Evolutionary conservation across 495 filamentous ascomycete genomes (phyloP), one percentile per base, ranked within the genome.

Genomic region (Clavariopsis aquatica): DNA sequence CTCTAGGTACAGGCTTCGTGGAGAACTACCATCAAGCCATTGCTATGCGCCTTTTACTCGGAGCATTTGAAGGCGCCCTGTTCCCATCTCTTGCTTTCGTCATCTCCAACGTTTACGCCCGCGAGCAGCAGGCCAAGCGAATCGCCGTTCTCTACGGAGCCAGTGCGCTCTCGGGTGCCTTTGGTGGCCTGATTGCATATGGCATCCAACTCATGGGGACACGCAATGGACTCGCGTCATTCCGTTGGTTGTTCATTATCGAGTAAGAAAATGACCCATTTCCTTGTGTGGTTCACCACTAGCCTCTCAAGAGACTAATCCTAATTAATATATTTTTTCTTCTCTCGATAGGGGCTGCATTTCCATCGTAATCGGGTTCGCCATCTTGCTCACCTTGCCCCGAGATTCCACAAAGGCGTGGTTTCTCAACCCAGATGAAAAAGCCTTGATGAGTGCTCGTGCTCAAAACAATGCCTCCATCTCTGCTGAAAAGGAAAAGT

Each of bases 181-280:
- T 70, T 54, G 67, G 67, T 19, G 67, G 67, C n/a, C 53, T 70
- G n/a, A 34, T 70, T 31, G 67, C 66, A 1, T 69, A 54, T 52
- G 64, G n/a, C 24, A 43, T 70, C 3, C 63, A 62, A 52, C 54
- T 20, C 23, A 67, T 69, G 61, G 62, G 58, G 12, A 43, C 41
- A 13, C 51, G 45, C 23, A 15, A 27, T 46, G 66, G 64, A 9
- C 49, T 69, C 26, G 54, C 54, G 6, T 46, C 56, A 23, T 69
- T 62, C 63, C 12, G 68, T 19, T 71, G 66, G 70, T 49, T 66
- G 13, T 68, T 68, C 51, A 61, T 68, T 49, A 51, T 70, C 24
- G 69, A 72, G 15, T 34, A 34, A 34, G n/a, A n/a, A n/a, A n/a
- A n/a, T n/a, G n/a, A n/a, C n/a, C n/a, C n/a, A n/a, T n/a, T n/a